These are phyloP conservation scores for Juglanconis oblonga DNA, from an alignment of 2,329 filamentous ascomycete species.

Conservation along the genomic window DNA sequence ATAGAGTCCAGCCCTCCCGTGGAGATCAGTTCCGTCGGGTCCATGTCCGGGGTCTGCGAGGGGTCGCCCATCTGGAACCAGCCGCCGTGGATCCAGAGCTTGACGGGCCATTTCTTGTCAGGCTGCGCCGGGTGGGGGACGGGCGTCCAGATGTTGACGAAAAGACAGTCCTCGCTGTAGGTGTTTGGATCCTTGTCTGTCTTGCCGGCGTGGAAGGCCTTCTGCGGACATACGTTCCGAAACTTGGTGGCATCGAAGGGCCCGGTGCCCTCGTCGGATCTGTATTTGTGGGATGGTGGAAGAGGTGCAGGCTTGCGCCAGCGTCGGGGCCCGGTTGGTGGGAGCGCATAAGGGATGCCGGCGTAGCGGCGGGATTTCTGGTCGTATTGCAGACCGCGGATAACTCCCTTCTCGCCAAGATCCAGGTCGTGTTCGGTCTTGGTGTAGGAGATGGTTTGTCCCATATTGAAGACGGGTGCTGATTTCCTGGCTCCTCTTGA, in stretches of 20 bases:
- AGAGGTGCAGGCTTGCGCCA: slow-evolving; percentile 37
- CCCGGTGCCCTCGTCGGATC: slow-evolving; percentile 17
- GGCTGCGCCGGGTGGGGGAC: slow-evolving; percentile 22
- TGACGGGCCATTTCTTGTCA: slow-evolving; percentile 7
- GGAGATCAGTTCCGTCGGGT: slow-evolving; percentile 2
- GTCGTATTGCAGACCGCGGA: slow-evolving; percentile 34
- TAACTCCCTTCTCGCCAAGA: slow-evolving; percentile 26
- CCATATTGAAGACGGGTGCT: slow-evolving; percentile 19
- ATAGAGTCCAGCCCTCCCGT: slow-evolving; percentile 33
- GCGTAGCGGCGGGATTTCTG: slow-evolving; percentile 32
- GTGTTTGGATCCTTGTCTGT: slow-evolving; percentile 16
- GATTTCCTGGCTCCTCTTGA: background rate
- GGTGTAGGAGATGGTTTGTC: slow-evolving; percentile 27
- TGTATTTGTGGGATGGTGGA: slow-evolving; percentile 27
- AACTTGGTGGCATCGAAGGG: slow-evolving; percentile 36
- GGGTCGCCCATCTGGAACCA: slow-evolving; percentile 13
- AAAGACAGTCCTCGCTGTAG: slow-evolving; percentile 30
- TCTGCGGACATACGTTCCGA: slow-evolving; percentile 38
- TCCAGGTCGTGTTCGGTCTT: slow-evolving; percentile 23
- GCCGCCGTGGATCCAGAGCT: slow-evolving; percentile 16
- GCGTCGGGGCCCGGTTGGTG: slow-evolving; percentile 33
- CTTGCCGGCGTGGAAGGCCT: slow-evolving; percentile 27
- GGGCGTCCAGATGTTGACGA: slow-evolving; percentile 27
- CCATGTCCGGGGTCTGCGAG: slow-evolving; percentile 1
- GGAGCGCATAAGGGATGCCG: slow-evolving; percentile 37